Base-by-base conservation (phyloP, 495 filamentous ascomycete species). In the Lepidopterella palustris region DNA sequence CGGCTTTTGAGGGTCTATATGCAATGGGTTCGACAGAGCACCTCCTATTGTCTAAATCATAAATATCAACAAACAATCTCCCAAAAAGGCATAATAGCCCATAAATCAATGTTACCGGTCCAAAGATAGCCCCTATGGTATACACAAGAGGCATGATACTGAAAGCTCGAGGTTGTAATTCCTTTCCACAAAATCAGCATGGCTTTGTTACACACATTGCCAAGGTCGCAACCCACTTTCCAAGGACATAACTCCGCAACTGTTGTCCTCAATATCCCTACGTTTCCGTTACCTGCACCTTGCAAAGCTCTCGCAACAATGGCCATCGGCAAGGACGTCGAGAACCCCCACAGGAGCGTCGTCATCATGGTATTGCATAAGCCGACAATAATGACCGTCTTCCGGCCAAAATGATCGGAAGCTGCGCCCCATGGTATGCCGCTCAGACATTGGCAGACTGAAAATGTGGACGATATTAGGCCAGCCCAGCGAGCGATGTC, bases 81-180 rank as follows among this genome's bases (percentile, higher is more conserved):
- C 20, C 47, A 32, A 31, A n/a, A 35, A n/a, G 18, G 15, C 11
- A 0, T 2, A n/a, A 35, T 27, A 28, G n/a, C 10, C 15, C 13
- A 13, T 21, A 20, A 45, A 32, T 1, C 1, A 27, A 8, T 25
- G 26, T 35, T 59, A 63, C 82, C 2, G 92, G 92, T 0, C 92
- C 92, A 68, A 97, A 84, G n/a, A 96, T 87, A 42, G 82, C 86
- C 0, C 90, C 90, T 51, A 91, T 79, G 9, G 83, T 86, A 87
- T 88, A 76, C 23, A 83, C 83, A 9, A 95, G 71, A 18, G 89
- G 88, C 89, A 96, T 95, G 59, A 93, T 78, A 51, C 84, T 87
- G 70, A 92, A 92, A 0, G 88, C 90, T 32, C 81, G 77, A 0
- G 90, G 90, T 62, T 95, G 90, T 20, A 95, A 78, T 64, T 88